phyloP scores from a whole-genome alignment of 2,329 filamentous ascomycete genomes.

The Fulvia fulva region DNA sequence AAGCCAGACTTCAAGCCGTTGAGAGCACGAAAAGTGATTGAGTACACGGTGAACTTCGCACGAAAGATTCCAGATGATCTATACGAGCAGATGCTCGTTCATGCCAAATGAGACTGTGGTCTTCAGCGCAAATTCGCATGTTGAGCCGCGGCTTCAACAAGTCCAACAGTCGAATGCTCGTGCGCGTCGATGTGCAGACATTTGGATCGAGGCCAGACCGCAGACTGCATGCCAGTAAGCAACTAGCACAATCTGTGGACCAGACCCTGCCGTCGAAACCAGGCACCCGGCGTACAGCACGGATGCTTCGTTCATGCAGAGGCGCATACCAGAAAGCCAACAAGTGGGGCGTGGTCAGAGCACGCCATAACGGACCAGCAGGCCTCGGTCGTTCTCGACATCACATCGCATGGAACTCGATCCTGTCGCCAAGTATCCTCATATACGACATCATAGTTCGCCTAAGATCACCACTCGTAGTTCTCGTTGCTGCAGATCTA shows the following conservation, averaged over 20 bases:
- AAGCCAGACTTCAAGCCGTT: constrained; percentile 54
- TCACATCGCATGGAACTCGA: background rate
- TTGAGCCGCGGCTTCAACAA: no score
- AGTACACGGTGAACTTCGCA: constrained; percentile 76
- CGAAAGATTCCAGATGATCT: constrained; percentile 86
- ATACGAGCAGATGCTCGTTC: constrained; percentile 82
- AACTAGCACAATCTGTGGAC: background rate
- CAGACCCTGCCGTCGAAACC: background rate
- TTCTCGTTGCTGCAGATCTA: background rate
- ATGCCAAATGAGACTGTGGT: constrained; percentile 61
- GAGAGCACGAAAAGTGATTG: constrained; percentile 32
- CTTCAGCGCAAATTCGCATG: no score
- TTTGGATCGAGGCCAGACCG: background rate
- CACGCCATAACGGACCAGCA: background rate
- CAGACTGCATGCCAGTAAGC: background rate
- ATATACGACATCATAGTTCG: background rate
- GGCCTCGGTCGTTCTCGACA: background rate
- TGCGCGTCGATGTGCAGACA: no score
- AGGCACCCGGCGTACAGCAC: background rate
- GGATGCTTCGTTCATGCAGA: background rate
- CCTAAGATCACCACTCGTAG: background rate
- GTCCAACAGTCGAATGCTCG: no score
- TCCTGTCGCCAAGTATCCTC: background rate
- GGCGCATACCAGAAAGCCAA: background rate
- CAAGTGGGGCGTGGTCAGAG: background rate